A percentile compares a stretch with the other conserved stretches of the same genome.
These are phyloP conservation scores for Fusarium cyanostomum DNA, from an alignment of 2,329 filamentous ascomycete species.

Conservation along the genomic window DNA sequence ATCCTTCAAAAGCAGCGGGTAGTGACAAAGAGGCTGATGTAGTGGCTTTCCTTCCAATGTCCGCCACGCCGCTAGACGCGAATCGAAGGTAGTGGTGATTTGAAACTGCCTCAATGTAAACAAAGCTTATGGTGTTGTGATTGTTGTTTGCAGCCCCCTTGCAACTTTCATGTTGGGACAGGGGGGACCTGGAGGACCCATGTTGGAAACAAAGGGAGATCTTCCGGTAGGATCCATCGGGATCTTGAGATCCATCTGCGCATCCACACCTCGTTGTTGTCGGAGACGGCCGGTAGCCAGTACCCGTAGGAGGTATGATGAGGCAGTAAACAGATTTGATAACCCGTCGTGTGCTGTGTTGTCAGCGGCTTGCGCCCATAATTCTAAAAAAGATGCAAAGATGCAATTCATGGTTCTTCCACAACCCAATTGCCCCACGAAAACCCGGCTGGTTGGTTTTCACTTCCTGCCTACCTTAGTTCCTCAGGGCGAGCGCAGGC, in stretches of 20 bases:
- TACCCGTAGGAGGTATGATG: neutral
- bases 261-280: constrained; percentile 10
- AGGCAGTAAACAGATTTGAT: too few species aligned
- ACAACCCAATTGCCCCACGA: constrained; percentile 7
- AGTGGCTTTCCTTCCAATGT: constrained; percentile 13
- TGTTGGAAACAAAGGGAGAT: constrained; percentile 30
- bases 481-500: constrained; percentile 12
- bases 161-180: constrained; percentile 14
- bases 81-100: constrained; percentile 37
- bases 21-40: constrained; percentile 27
- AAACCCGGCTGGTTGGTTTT: constrained; percentile 5
- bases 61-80: constrained; percentile 1
- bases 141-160: constrained; percentile 27
- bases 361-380: neutral
- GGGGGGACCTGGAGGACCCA: constrained; percentile 8
- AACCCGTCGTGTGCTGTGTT: neutral
- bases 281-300: constrained; percentile 8
- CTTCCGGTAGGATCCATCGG: constrained; percentile 31
- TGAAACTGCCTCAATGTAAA: constrained; percentile 16
- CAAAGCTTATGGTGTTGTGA: constrained; percentile 29
- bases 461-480: neutral
- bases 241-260: constrained; percentile 15
- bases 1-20: constrained; percentile 27
- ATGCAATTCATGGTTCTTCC: constrained; percentile 4
- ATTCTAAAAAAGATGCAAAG: neutral